Conservation (phyloP, 106 monocot genomes). For the Vanilla planifolia region DNA sequence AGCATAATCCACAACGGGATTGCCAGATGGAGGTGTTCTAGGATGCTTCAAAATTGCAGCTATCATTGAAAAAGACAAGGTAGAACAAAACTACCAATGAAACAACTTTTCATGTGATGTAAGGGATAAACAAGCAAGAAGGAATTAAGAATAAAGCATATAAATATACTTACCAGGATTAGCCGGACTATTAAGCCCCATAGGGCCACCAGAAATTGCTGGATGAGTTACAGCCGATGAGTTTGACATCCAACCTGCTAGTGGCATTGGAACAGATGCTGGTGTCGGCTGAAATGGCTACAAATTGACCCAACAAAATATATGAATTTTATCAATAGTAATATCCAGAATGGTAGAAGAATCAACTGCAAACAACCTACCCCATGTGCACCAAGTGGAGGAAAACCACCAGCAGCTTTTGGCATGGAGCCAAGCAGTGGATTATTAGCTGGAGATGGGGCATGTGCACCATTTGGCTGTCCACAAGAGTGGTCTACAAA, state of each 20-base stretch:
- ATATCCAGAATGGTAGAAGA: background rate
- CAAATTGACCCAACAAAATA: background rate
- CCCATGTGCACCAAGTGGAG: slow-evolving; percentile 58
- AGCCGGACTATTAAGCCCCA: slow-evolving; percentile 4
- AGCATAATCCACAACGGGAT: slow-evolving; percentile 47
- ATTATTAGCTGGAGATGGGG: slow-evolving; percentile 45
- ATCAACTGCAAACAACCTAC: slow-evolving; percentile 11
- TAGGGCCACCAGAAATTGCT: slow-evolving; percentile 6
- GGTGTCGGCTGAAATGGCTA: slow-evolving; percentile 54
- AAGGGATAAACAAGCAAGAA: too few relatives aligned
- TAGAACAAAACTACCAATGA: too few relatives aligned
- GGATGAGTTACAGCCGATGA: slow-evolving; percentile 7
- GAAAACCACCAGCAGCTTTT: slow-evolving; percentile 44
- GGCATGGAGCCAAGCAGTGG: slow-evolving; percentile 56
- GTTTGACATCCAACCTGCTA: slow-evolving; percentile 78
- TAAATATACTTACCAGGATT: background rate
- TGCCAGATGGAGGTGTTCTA: slow-evolving; percentile 38
- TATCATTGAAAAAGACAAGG: slow-evolving; percentile 5
- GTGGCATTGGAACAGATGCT: slow-evolving; percentile 39
- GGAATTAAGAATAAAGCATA: background rate
- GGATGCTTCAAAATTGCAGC: slow-evolving; percentile 67
- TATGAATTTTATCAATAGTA: background rate
- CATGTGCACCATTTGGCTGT: slow-evolving; percentile 66
- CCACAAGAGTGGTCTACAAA: slow-evolving; percentile 78
- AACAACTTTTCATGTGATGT: too few relatives aligned